A percentile compares a stretch with the other conserved stretches of the same genome.
Evolutionary conservation across 352 stramenopile species (phyloP).

Genomic region (Pythium rishiriense): DNA sequence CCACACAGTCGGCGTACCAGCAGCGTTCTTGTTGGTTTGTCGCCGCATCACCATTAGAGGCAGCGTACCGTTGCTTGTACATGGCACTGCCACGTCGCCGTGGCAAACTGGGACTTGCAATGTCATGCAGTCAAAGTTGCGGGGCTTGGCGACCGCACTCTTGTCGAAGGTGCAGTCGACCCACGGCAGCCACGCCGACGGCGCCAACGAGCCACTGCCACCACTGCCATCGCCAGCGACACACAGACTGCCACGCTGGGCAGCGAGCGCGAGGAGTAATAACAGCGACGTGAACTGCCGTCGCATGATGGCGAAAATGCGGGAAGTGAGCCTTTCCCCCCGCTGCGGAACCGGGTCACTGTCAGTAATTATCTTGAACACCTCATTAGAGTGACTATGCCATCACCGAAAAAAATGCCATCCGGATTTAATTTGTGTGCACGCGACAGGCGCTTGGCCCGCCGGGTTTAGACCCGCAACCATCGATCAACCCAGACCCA

Average conservation of each 20-base stretch:
- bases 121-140: slow-evolving; percentile 6
- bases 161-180: slow-evolving; percentile 1
- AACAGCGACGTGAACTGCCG: too few relatives aligned
- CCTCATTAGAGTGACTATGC: neutral
- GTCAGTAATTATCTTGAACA: neutral
- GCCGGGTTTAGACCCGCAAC: neutral
- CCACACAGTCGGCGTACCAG: slow-evolving; percentile 9
- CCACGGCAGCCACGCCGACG: neutral
- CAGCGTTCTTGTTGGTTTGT: neutral
- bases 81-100: neutral
- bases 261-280: neutral
- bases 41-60: neutral
- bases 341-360: neutral
- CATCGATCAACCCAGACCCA: neutral
- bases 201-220: neutral
- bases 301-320: neutral
- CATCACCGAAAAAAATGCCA: neutral
- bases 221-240: neutral
- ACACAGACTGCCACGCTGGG: neutral
- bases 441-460: neutral
- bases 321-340: neutral
- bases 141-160: neutral
- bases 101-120: slow-evolving; percentile 11
- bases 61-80: neutral
- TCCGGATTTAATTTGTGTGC: neutral